A percentile compares a stretch with the other conserved stretches of the same genome.
These are phyloP conservation scores for Clarkia xantiana DNA, from an alignment of 345 rosid genomes.

Conservation along the genomic window DNA sequence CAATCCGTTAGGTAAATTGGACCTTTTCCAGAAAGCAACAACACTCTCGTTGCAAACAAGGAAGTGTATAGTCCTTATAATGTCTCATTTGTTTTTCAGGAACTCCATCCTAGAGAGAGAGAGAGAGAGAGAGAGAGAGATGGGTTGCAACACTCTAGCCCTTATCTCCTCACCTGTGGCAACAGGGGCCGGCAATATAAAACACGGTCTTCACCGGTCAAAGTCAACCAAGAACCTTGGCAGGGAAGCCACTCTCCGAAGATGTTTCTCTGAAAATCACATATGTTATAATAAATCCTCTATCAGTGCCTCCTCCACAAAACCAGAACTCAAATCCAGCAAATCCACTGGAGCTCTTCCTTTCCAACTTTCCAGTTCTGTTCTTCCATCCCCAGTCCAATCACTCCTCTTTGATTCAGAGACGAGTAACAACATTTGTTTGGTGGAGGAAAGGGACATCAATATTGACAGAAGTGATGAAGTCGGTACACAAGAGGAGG, in stretches of 20 bases:
- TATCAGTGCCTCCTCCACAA: conserved; percentile 25
- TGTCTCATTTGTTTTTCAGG: conserved; percentile 10
- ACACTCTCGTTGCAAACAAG: conserved; percentile 22
- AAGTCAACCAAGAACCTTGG: conserved; percentile 36
- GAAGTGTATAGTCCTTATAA: conserved; percentile 10
- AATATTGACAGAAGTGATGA: neutral
- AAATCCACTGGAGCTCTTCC: conserved; percentile 44
- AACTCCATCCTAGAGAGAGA: conserved; percentile 1
- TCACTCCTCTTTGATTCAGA: conserved; percentile 50
- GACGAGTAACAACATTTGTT: conserved; percentile 19
- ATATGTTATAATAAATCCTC: conserved; percentile 31
- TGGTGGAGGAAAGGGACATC: conserved; percentile 14
- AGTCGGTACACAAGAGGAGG: conserved; percentile 12
- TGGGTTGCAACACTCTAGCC: conserved; percentile 42
- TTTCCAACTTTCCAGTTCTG: conserved; percentile 39
- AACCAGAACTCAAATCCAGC: conserved; percentile 42
- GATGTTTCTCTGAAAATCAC: conserved; percentile 58
- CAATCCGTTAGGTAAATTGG: conserved; percentile 13
- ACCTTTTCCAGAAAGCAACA: conserved; percentile 8
- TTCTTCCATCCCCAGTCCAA: conserved; percentile 35
- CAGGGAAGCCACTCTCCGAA: conserved; percentile 23
- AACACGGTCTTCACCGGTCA: conserved; percentile 42
- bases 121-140: conserved; percentile 48
- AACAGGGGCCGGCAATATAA: conserved; percentile 22
- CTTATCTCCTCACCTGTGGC: conserved; percentile 32